phyloP scores from a whole-genome alignment of 192 early-diverging fungal species.

The Coemansia sp. region DNA sequence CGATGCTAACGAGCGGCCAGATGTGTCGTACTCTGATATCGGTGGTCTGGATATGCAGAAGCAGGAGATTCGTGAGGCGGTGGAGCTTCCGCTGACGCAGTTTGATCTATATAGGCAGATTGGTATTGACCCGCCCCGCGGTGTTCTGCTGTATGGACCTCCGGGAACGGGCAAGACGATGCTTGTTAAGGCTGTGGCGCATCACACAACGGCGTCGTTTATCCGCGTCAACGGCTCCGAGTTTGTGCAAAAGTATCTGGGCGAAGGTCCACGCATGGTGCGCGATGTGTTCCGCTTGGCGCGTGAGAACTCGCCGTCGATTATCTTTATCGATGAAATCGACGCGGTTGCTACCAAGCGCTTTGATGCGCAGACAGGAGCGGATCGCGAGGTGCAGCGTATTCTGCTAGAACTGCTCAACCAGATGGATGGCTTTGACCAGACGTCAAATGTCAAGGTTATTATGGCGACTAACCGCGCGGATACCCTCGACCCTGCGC shows the following conservation, averaged over 20 bases:
- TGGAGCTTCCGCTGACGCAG: conserved; percentile 96
- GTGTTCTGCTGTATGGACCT: conserved; percentile 98
- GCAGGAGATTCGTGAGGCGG: conserved; percentile 92
- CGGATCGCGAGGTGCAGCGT: conserved; percentile 98
- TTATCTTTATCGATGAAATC: conserved; percentile 99
- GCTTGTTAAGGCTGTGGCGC: conserved; percentile 98
- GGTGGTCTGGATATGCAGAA: conserved; percentile 90
- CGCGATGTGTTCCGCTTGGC: conserved; percentile 96
- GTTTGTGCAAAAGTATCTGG: conserved; percentile 99
- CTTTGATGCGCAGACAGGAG: conserved; percentile 97
- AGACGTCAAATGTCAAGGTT: conserved; percentile 97
- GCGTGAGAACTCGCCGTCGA: conserved; percentile 94
- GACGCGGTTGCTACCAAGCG: conserved; percentile 98
- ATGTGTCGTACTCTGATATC: conserved; percentile 76
- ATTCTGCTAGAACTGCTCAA: conserved; percentile 96
- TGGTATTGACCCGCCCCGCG: conserved; percentile 97
- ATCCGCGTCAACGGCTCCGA: conserved; percentile 97
- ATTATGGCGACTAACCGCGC: conserved; percentile 99
- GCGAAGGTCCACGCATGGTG: conserved; percentile 97
- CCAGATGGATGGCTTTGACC: conserved; percentile 99
- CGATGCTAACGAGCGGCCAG: conserved; percentile 72
- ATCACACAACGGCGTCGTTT: conserved; percentile 95
- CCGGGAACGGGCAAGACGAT: conserved; percentile 99
- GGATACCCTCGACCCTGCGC: conserved; percentile 94
- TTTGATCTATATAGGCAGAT: conserved; percentile 98